Evolutionary conservation across 805 yeast species (phyloP), one percentile per base, ranked within the genome.

Genomic region (Teunomyces gatunensis): DNA sequence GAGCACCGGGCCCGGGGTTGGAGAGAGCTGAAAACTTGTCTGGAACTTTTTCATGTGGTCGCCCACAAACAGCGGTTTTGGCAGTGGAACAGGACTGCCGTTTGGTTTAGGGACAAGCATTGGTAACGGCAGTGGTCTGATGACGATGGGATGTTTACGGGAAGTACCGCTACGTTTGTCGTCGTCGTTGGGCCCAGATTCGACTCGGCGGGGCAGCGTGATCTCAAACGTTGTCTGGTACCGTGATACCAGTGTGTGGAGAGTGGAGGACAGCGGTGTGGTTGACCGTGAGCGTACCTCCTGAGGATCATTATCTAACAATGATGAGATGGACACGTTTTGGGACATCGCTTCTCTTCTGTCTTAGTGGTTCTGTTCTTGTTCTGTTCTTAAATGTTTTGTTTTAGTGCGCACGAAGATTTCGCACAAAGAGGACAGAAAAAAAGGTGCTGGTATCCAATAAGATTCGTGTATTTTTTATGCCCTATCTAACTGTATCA

Each of bases 401-500:
- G 27, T 25, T 25, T 25, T 2, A 25, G 27, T 9, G 18, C 18
- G 34, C 34, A 13, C 18, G 10, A 13, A 13, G 6, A 7, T 15
- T 32, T 3, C 18, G 6, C 34, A 32, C n/a, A 32, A 13, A 6
- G 18, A 13, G 34, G 18, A 32, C 17, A 13, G 20, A 32, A 32
- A 32, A 32, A 13, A 32, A 32, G 17, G 17, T 32, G 34, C 34
- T 32, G 5, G 17, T 15, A 13, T 7, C 34, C 34, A 32, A 32
- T 32, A 13, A 32, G 34, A 32, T 13, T 7, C 34, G 34, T 36
- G 10, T 18, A 27, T 27, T 18, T 27, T 10, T 44, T 61, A 83
- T 2, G 91, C 96, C 55, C 85, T 81, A 59, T 88, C 95, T 39
- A 89, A 66, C 58, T 85, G 89, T 35, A 80, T 69, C 50, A 77